Evolutionary conservation across 257 asterid genomes (phyloP).

Genomic region (Solanum bulbocastanum): DNA sequence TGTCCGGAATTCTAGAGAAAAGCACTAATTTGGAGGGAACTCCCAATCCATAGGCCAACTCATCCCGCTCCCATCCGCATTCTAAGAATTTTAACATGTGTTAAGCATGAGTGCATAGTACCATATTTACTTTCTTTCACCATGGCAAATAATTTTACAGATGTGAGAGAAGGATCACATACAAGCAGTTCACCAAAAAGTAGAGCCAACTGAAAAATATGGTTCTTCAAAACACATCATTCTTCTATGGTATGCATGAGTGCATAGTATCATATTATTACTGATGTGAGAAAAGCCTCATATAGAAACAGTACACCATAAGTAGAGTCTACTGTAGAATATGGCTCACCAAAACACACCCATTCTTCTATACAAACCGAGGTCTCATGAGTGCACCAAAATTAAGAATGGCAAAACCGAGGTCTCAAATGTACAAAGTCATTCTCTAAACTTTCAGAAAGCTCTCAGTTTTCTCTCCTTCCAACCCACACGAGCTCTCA

Average conservation of each 20-base stretch:
- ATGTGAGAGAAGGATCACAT: background rate
- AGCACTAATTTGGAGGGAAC: background rate
- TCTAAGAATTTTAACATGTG: background rate
- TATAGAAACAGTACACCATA: background rate
- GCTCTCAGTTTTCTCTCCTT: background rate
- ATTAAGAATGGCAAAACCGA: background rate
- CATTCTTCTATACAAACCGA: background rate
- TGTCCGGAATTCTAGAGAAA: background rate
- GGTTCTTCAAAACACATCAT: background rate
- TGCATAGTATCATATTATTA: background rate
- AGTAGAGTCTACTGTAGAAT: background rate
- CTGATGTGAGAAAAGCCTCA: background rate
- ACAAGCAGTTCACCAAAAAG: background rate
- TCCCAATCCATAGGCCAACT: background rate
- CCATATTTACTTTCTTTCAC: background rate
- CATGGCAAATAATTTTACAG: background rate
- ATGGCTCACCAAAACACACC: background rate
- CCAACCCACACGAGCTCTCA: background rate
- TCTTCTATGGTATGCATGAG: background rate
- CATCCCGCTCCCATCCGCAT: background rate
- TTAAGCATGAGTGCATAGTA: background rate
- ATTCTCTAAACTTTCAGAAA: background rate
- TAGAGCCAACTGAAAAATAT: background rate
- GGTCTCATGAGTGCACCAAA: background rate
- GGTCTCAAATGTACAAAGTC: background rate